Conservation (phyloP, 495 filamentous ascomycete genomes). For the Penicillium taxi region DNA sequence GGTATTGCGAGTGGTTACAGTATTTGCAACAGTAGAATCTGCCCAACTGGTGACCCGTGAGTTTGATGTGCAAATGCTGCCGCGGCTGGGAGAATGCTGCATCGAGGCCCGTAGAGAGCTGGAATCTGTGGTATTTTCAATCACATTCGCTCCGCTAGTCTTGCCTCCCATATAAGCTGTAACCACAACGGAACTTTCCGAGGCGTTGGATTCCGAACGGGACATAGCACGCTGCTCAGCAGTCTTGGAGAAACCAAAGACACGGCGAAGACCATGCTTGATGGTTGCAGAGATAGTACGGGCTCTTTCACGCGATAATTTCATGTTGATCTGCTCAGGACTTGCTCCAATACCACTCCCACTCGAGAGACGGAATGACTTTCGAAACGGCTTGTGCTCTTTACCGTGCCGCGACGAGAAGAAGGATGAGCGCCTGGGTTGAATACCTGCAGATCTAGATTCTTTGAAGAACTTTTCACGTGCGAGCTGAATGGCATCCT, state of each 20-base stretch:
- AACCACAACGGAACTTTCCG: no score
- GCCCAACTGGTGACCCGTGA: constrained; percentile 75
- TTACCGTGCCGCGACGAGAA: constrained; percentile 35
- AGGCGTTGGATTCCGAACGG: no score
- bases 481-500: constrained; percentile 44
- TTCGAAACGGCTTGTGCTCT: constrained; percentile 49
- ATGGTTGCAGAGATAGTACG: constrained; percentile 54
- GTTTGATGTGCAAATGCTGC: constrained; percentile 43
- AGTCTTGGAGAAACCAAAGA: constrained; percentile 47
- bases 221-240: constrained; percentile 16
- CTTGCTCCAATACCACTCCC: constrained; percentile 27
- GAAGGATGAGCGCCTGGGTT: constrained; percentile 41
- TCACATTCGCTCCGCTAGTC: no score
- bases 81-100: constrained; percentile 33
- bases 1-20: constrained; percentile 27
- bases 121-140: neutral
- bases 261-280: constrained; percentile 51
- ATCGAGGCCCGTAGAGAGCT: constrained; percentile 7
- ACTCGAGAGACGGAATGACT: constrained; percentile 49
- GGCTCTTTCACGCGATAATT: constrained; percentile 42
- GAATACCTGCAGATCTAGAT: constrained; percentile 22
- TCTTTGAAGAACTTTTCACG: constrained; percentile 40
- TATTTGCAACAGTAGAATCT: constrained; percentile 51
- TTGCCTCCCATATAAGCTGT: no score
- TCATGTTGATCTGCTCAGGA: constrained; percentile 18